Evolutionary conservation across 352 stramenopile species (phyloP).

Genomic region (Globisporangium paddicum): DNA sequence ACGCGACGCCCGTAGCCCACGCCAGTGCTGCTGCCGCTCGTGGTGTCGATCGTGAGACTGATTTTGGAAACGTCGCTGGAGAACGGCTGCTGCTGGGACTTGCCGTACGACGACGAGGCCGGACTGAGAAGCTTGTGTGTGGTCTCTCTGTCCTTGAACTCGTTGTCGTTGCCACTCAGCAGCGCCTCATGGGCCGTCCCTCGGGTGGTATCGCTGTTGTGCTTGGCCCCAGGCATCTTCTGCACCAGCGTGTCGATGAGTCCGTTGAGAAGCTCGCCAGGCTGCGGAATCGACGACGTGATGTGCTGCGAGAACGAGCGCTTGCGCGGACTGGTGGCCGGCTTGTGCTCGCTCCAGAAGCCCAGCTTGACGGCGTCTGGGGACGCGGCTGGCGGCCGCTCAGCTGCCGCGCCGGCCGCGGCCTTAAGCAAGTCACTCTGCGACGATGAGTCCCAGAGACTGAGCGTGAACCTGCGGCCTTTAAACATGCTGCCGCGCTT

Average conservation of each 20-base stretch:
- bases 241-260: slow-evolving; percentile 67
- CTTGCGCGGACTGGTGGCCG: slow-evolving; percentile 46
- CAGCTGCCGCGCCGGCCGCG: slow-evolving; percentile 2
- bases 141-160: slow-evolving; percentile 6
- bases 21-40: slow-evolving; percentile 1
- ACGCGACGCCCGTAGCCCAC: slow-evolving; percentile 8
- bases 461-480: slow-evolving; percentile 51
- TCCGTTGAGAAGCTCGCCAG: slow-evolving; percentile 58
- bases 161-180: slow-evolving; percentile 9
- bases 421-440: slow-evolving; percentile 28
- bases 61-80: slow-evolving; percentile 19
- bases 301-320: slow-evolving; percentile 76
- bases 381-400: slow-evolving; percentile 41
- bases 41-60: slow-evolving; percentile 47
- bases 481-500: slow-evolving; percentile 53
- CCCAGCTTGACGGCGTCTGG: slow-evolving; percentile 60
- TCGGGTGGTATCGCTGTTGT: slow-evolving; percentile 14
- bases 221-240: slow-evolving; percentile 43
- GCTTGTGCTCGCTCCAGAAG: slow-evolving; percentile 81
- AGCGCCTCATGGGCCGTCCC: slow-evolving; percentile 35
- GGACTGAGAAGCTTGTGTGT: neutral
- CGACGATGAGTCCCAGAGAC: slow-evolving; percentile 52
- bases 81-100: slow-evolving; percentile 30
- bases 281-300: slow-evolving; percentile 59
- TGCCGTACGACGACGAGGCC: neutral